A percentile compares a stretch with the other conserved stretches of the same genome.
These are phyloP conservation scores for Xerocomus minutiporus DNA, from an alignment of 1,284 basidiomycete species.

Conservation along the genomic window DNA sequence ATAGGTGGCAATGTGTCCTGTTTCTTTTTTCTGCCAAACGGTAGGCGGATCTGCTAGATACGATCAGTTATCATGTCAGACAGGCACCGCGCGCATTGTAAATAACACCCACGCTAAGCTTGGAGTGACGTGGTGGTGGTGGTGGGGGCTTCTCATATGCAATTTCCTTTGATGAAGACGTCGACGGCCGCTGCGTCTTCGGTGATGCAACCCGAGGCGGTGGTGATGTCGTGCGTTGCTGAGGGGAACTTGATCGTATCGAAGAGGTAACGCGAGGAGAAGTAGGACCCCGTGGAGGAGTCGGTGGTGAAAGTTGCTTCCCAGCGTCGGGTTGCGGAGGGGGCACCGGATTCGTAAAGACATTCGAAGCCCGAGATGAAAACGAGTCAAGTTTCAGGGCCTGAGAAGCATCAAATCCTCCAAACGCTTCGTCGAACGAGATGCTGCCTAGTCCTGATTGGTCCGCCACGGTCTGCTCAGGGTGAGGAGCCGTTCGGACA, in stretches of 20 bases:
- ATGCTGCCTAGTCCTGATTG: conserved; percentile 29
- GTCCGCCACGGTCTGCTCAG: conserved; percentile 18
- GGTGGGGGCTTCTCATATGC: conserved; percentile 49
- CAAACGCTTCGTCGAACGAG: conserved; percentile 60
- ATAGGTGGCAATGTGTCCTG: conserved; percentile 49
- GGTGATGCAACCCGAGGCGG: conserved; percentile 54
- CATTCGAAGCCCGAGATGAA: conserved; percentile 25
- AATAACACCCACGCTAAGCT: conserved; percentile 60
- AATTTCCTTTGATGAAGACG: conserved; percentile 45
- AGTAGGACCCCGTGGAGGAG: conserved; percentile 30
- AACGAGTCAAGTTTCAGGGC: conserved; percentile 40
- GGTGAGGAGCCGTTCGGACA: conserved; percentile 9
- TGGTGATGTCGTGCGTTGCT: conserved; percentile 46
- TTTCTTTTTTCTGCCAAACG: conserved; percentile 73
- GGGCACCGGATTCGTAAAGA: conserved; percentile 26
- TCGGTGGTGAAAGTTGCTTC: conserved; percentile 33
- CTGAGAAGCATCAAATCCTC: conserved; percentile 43
- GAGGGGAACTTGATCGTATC: conserved; percentile 39
- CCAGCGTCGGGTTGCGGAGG: conserved; percentile 24
- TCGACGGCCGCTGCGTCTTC: conserved; percentile 49
- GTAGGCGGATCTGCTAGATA: conserved; percentile 59
- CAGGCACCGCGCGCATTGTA: conserved; percentile 2
- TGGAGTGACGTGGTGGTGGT: conserved; percentile 55
- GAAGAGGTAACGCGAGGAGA: conserved; percentile 34
- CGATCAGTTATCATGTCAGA: conserved; percentile 12